Percentiles rank a stretch among this genome's conserved stretches.
Evolutionary conservation across 1,284 basidiomycete genomes (phyloP).

Genomic region (Irpex lacteus): DNA sequence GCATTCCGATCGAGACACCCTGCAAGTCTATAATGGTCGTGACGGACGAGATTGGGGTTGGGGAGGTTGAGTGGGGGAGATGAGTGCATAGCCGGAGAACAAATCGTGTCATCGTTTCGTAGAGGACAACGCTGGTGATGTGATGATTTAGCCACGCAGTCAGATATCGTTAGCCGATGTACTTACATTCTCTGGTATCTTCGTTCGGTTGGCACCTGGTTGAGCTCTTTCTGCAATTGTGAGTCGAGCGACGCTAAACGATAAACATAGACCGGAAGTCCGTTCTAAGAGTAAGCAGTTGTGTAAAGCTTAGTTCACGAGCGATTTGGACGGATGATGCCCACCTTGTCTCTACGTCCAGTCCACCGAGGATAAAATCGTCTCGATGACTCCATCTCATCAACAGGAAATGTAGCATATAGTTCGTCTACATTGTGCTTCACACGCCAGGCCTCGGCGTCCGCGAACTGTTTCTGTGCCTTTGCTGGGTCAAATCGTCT

Average conservation of each 20-base stretch:
- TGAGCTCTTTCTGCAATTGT: slow-evolving; percentile 57
- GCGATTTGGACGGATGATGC: not conserved
- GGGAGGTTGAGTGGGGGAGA: slow-evolving; percentile 51
- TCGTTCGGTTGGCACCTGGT: slow-evolving; percentile 47
- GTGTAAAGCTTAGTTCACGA: not conserved
- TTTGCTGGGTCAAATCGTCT: slow-evolving; percentile 59
- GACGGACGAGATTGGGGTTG: slow-evolving; percentile 60
- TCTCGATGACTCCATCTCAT: slow-evolving; percentile 59
- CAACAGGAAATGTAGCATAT: slow-evolving; percentile 54
- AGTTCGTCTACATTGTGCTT: slow-evolving; percentile 57
- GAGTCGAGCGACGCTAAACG: slow-evolving; percentile 54
- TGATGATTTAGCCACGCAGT: slow-evolving; percentile 10
- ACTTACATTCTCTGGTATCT: slow-evolving; percentile 70
- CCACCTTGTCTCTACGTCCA: slow-evolving; percentile 66
- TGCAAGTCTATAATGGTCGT: slow-evolving; percentile 75
- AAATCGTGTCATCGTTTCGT: slow-evolving; percentile 67
- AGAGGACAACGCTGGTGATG: slow-evolving; percentile 45
- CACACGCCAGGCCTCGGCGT: slow-evolving; percentile 62
- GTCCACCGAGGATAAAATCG: slow-evolving; percentile 79
- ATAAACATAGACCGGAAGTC: slow-evolving; percentile 73
- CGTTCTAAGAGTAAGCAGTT: slow-evolving; percentile 41
- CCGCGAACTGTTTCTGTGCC: slow-evolving; percentile 68
- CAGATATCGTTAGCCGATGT: slow-evolving; percentile 6
- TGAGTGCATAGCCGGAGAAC: slow-evolving; percentile 61
- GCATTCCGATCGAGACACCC: slow-evolving; percentile 53